Evolutionary conservation across 2,329 filamentous ascomycete species (phyloP).

Genomic region (Macrophomina tecta): DNA sequence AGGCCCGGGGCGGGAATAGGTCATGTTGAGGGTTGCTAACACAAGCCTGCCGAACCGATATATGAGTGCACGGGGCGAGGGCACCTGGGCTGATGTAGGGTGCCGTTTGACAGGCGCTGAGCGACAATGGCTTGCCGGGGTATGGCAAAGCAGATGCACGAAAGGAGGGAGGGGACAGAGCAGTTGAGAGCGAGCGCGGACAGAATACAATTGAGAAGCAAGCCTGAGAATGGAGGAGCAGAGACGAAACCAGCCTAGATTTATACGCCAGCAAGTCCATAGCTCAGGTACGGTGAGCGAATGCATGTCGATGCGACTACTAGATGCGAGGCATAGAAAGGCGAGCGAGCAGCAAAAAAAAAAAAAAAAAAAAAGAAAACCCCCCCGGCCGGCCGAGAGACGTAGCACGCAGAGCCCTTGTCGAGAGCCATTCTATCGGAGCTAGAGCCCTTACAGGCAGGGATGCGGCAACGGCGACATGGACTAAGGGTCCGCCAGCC

Average conservation of each 20-base stretch:
- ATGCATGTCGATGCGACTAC: constrained; percentile 15
- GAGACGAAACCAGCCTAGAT: not conserved
- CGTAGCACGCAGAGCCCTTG: constrained; percentile 15
- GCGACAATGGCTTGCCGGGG: constrained; percentile 23
- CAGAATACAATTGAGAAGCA: not conserved
- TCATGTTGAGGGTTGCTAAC: constrained; percentile 1
- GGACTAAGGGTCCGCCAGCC: constrained; percentile 17
- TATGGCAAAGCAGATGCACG: not conserved
- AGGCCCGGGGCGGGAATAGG: constrained; percentile 9
- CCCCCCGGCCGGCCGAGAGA: constrained; percentile 11
- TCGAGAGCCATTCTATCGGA: constrained; percentile 12
- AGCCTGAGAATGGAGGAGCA: not conserved
- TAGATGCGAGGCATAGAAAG: constrained; percentile 28
- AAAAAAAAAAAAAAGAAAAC: not conserved
- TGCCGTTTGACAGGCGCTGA: constrained; percentile 23
- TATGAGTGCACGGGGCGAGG: not conserved
- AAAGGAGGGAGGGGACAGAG: not conserved
- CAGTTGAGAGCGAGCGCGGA: not conserved
- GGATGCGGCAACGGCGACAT: constrained; percentile 23
- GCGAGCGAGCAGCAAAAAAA: constrained; percentile 16
- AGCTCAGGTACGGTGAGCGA: constrained; percentile 16
- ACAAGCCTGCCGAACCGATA: not conserved
- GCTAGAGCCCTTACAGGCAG: constrained; percentile 23
- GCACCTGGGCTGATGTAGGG: constrained; percentile 16
- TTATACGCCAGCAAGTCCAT: constrained; percentile 16